Evolutionary conservation across 345 rosid species (phyloP).

Genomic region (Murraya paniculata): DNA sequence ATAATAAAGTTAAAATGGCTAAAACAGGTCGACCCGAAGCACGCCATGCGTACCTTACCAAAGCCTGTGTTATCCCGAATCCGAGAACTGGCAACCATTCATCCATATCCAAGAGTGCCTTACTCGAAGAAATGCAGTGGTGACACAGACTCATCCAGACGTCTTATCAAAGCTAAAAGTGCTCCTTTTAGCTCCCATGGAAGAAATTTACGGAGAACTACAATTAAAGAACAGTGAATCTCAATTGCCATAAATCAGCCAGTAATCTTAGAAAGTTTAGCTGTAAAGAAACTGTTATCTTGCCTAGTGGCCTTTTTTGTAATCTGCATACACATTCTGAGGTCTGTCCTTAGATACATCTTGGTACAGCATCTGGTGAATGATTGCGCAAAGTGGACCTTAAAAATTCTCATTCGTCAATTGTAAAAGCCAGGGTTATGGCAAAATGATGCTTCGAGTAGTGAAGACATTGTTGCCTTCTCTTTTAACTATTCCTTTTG

Average conservation of each 20-base stretch:
- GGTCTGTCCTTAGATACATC: not conserved
- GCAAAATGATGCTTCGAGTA: constrained; percentile 20
- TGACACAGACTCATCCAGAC: constrained; percentile 15
- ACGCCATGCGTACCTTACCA: constrained; percentile 45
- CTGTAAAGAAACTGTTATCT: constrained; percentile 23
- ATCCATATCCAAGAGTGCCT: constrained; percentile 63
- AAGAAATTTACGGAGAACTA: constrained; percentile 35
- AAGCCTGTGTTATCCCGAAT: constrained; percentile 52
- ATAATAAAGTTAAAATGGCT: constrained; percentile 13
- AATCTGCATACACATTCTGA: constrained; percentile 19
- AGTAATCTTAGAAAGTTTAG: constrained; percentile 12
- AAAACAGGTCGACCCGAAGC: constrained; percentile 53
- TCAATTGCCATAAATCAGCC: constrained; percentile 15
- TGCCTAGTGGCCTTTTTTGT: not conserved
- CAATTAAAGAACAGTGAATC: constrained; percentile 10
- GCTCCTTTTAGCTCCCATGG: constrained; percentile 27
- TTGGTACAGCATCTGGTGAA: constrained; percentile 21
- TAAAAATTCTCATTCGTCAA: constrained; percentile 4
- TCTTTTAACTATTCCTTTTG: not conserved
- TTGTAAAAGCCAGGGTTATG: constrained; percentile 17
- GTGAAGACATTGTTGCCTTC: not conserved
- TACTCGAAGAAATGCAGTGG: constrained; percentile 19
- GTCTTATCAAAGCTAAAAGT: constrained; percentile 16
- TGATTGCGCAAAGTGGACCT: constrained; percentile 18
- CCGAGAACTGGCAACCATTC: constrained; percentile 63